Evolutionary conservation across 192 early-diverging fungal genomes (phyloP).

Genomic region (Backusella sp.): DNA sequence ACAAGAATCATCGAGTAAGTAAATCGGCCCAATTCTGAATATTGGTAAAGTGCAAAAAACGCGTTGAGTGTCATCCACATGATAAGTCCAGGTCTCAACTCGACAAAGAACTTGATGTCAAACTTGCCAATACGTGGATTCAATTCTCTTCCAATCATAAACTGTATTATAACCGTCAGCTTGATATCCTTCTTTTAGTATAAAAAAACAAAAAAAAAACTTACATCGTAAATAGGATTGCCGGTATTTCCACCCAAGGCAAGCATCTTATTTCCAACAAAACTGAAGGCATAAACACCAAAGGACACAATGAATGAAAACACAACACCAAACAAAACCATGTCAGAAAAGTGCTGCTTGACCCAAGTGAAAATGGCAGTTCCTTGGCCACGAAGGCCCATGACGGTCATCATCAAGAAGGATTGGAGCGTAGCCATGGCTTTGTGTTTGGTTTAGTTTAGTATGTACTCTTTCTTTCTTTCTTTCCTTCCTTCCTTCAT

Average conservation of each 20-base stretch:
- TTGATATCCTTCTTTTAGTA: background rate
- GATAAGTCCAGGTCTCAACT: slow-evolving; percentile 92
- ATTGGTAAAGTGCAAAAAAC: slow-evolving; percentile 76
- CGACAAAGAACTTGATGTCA: slow-evolving; percentile 93
- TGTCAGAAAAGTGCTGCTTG: slow-evolving; percentile 70
- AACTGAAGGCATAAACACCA: slow-evolving; percentile 74
- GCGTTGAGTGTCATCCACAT: slow-evolving; percentile 84
- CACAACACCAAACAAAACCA: slow-evolving; percentile 65
- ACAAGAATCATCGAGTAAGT: slow-evolving; percentile 83
- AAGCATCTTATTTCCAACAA: slow-evolving; percentile 64
- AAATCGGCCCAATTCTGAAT: slow-evolving; percentile 58
- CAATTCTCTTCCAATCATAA: slow-evolving; percentile 93
- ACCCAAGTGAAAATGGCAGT: slow-evolving; percentile 72
- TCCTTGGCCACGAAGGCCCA: slow-evolving; percentile 53
- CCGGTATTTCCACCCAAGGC: slow-evolving; percentile 87
- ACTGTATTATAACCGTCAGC: slow-evolving; percentile 39
- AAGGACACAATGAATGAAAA: slow-evolving; percentile 64
- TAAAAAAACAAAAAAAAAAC: slow-evolving; percentile 10
- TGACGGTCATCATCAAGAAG: slow-evolving; percentile 48
- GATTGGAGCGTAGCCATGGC: slow-evolving; percentile 45
- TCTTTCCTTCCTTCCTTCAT: background rate
- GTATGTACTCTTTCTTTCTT: background rate
- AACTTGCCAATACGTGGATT: slow-evolving; percentile 84
- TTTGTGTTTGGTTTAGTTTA: background rate
- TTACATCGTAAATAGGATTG: slow-evolving; percentile 81